Base-by-base conservation (phyloP, 2,329 filamentous ascomycete species). In the Aspergillus glaucus region DNA sequence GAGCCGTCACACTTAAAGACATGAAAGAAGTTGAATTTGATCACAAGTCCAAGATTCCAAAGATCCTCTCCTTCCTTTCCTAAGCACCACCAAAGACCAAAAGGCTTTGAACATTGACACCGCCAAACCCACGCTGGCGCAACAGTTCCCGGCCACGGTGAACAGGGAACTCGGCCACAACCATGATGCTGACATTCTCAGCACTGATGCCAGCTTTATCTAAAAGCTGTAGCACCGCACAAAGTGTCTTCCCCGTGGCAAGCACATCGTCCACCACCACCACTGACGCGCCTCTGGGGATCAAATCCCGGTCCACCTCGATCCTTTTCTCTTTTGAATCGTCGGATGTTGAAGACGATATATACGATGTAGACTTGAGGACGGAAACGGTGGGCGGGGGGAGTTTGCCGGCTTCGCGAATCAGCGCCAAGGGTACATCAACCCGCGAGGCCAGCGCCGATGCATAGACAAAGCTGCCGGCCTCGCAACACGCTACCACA, bases 211-310 rank as follows among this genome's bases (percentile, higher is more conserved):
- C 74, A 50, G 66, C 71, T 55, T 76, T 44, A 1, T 37, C 10
- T 22, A 84, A 58, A 1, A 84, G 64, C 54, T 70, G 54, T 30
- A 84, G 55, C 32, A 80, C 69, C 6, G 77, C 78, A 59, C 67
- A 75, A 34, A 84, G 72, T 2, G 80, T 83, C 54, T 70, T 55
- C 1, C 79, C 80, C 0, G 76, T 78, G 5, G 80, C 71, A 48
- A 84, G 73, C 24, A 82, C 79, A 62, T 84, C 80, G 50, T 84
- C 80, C 4, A 84, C 70, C 0, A 83, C 71, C 14, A 83, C 67
- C 9, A 83, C 74, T 3, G 66, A 68, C 3, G 61, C 64, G 1
- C 64, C 71, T 32, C 22, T 57, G 0, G 66, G 55, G 15, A 84
- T 28, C 34, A 64, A 62, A 65, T 73, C 65, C 15, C 56, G 57